These are phyloP conservation scores for Corylus avellana DNA, from an alignment of 306 rosid species.

Conservation along the genomic window DNA sequence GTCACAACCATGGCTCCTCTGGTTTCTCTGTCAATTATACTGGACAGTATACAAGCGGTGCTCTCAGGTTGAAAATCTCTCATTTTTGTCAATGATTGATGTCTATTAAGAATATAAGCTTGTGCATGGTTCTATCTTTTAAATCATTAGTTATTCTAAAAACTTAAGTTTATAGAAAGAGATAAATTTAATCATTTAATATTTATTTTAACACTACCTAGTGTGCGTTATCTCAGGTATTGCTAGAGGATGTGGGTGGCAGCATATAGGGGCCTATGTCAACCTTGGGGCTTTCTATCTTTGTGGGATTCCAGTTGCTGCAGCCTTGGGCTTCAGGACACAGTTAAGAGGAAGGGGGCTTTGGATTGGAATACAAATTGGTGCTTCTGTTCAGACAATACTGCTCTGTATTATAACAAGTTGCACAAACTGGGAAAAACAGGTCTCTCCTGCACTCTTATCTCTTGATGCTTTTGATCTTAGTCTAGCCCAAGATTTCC, in stretches of 20 bases:
- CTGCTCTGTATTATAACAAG: slow-evolving; percentile 48
- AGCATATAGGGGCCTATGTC: slow-evolving; percentile 64
- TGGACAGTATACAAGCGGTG: slow-evolving; percentile 66
- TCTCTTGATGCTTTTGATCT: neutral
- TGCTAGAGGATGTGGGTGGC: slow-evolving; percentile 86
- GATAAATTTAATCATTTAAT: too few species aligned
- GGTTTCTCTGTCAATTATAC: slow-evolving; percentile 43
- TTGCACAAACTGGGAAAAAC: slow-evolving; percentile 59
- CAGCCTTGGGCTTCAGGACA: slow-evolving; percentile 50
- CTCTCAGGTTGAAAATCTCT: slow-evolving; percentile 50
- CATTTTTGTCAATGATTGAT: neutral
- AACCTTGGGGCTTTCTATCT: slow-evolving; percentile 73
- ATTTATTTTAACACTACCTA: neutral
- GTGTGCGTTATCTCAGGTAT: slow-evolving; percentile 39
- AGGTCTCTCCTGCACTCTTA: slow-evolving; percentile 37
- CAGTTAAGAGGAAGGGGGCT: slow-evolving; percentile 60
- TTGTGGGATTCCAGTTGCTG: slow-evolving; percentile 72
- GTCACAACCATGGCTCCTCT: slow-evolving; percentile 71
- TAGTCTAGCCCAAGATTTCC: neutral
- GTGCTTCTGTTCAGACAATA: slow-evolving; percentile 47
- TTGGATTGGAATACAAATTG: slow-evolving; percentile 73
- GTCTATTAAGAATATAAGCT: neutral
- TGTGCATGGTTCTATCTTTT: neutral
- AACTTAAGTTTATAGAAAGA: too few species aligned
- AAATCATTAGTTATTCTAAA: too few species aligned